phyloP scores from a whole-genome alignment of 2,329 filamentous ascomycete species.

The Fusarium ramigenum region DNA sequence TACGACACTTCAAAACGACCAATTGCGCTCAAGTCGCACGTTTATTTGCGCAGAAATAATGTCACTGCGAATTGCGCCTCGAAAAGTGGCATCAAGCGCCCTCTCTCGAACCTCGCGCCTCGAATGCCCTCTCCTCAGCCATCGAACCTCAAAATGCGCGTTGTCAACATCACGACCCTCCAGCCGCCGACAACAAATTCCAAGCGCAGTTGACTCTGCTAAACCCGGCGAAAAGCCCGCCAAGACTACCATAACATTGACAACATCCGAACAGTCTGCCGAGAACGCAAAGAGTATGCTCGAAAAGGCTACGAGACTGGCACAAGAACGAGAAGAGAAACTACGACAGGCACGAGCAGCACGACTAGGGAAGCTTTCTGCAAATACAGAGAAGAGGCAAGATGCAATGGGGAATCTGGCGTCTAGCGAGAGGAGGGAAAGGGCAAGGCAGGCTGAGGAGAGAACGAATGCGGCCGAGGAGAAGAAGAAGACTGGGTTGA shows the following conservation, averaged over 20 bases:
- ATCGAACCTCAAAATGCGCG: constrained; percentile 6
- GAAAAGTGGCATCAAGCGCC: background rate
- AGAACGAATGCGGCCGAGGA: background rate
- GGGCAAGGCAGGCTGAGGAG: constrained; percentile 9
- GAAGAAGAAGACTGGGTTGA: background rate
- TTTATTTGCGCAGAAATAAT: background rate
- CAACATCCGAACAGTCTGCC: background rate
- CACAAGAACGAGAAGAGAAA: background rate
- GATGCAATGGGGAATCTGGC: background rate
- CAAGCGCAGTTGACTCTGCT: background rate
- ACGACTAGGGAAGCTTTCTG: background rate
- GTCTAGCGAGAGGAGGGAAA: constrained; percentile 14
- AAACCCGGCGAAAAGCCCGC: background rate
- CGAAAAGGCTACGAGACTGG: background rate
- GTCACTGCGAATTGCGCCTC: background rate
- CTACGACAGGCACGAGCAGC: constrained; percentile 9
- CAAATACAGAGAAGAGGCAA: background rate
- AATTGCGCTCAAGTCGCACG: background rate
- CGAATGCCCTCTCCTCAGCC: background rate
- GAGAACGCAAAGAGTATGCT: background rate
- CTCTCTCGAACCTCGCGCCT: background rate
- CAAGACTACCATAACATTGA: background rate
- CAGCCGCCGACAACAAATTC: background rate
- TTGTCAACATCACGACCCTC: constrained; percentile 11
- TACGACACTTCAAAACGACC: background rate